A percentile compares a stretch with the other conserved stretches of the same genome.
Evolutionary conservation across 202 grass and related monocot genomes (phyloP).

Genomic region (Schoenoplectus triqueter): DNA sequence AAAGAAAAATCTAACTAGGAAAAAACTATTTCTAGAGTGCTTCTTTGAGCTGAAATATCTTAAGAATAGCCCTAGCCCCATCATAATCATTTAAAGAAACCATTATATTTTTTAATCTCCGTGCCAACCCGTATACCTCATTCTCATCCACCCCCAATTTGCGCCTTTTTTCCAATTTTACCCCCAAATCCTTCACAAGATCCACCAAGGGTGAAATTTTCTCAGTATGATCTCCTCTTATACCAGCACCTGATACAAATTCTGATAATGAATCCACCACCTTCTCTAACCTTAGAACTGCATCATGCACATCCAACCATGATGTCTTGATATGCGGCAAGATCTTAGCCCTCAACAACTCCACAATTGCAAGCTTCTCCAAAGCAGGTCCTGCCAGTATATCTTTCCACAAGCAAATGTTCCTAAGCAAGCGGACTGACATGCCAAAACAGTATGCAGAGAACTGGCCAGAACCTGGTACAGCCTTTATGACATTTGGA

Average conservation of each 20-base stretch:
- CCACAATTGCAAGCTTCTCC: conserved; percentile 82
- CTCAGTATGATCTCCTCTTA: conserved; percentile 37
- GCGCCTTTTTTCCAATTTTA: conserved; percentile 68
- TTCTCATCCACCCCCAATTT: conserved; percentile 57
- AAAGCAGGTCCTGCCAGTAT: conserved; percentile 59
- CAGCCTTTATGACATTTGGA: conserved; percentile 65
- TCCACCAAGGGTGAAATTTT: conserved; percentile 69
- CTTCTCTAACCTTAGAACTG: conserved; percentile 68
- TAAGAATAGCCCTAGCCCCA: conserved; percentile 74
- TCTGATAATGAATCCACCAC: conserved; percentile 61
- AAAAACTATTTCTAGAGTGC: conserved; percentile 54
- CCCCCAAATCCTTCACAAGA: conserved; percentile 68
- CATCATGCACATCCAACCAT: conserved; percentile 78
- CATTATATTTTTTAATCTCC: conserved; percentile 79
- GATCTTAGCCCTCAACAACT: conserved; percentile 72
- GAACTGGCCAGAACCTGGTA: conserved; percentile 74
- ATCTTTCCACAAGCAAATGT: conserved; percentile 91
- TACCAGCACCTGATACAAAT: conserved; percentile 48
- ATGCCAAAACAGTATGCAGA: conserved; percentile 80
- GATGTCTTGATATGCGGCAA: conserved; percentile 93
- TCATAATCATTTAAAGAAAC: conserved; percentile 75
- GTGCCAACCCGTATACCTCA: conserved; percentile 63
- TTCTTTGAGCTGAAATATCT: conserved; percentile 84
- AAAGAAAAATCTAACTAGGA: not conserved
- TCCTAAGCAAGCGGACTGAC: conserved; percentile 75